Conservation (phyloP, 2,329 filamentous ascomycete species). For the Aspergillus carbonarius region DNA sequence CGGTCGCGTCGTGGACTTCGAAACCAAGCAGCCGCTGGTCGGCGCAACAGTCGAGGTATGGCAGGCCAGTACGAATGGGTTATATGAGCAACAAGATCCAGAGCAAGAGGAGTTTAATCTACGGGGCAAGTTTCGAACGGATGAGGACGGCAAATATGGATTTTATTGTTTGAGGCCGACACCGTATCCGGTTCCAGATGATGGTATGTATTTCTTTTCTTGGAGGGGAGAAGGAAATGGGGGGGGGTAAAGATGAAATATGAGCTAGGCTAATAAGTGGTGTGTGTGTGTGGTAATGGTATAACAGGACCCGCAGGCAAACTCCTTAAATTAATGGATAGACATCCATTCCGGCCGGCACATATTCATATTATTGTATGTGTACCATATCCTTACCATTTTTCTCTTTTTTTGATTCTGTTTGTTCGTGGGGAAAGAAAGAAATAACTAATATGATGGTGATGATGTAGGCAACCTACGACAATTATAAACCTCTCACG, state of each 20-base stretch:
- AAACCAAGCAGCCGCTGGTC: conserved; percentile 63
- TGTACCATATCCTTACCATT: conserved; percentile 4
- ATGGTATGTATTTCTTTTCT: conserved; percentile 38
- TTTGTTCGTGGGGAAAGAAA: no score
- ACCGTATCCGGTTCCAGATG: conserved; percentile 56
- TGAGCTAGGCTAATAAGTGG: no score
- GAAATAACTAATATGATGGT: no score
- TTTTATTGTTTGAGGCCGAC: conserved; percentile 63
- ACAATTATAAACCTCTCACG: conserved; percentile 66
- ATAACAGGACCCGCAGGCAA: conserved; percentile 55
- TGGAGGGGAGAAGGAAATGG: background rate
- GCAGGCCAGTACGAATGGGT: conserved; percentile 73
- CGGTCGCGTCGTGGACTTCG: conserved; percentile 58
- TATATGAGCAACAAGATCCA: conserved; percentile 72
- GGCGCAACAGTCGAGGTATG: conserved; percentile 72
- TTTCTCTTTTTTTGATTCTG: background rate
- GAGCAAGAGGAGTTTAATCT: conserved; percentile 71
- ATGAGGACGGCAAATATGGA: conserved; percentile 62
- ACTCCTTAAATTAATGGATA: conserved; percentile 57
- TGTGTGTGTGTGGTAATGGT: no score
- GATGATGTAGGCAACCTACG: conserved; percentile 48
- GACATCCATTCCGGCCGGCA: conserved; percentile 62
- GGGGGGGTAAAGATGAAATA: no score
- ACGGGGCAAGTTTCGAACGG: conserved; percentile 69
- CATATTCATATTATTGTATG: conserved; percentile 63